Evolutionary conservation across 352 stramenopile genomes (phyloP).

Genomic region (Phytophthora boehmeriae): DNA sequence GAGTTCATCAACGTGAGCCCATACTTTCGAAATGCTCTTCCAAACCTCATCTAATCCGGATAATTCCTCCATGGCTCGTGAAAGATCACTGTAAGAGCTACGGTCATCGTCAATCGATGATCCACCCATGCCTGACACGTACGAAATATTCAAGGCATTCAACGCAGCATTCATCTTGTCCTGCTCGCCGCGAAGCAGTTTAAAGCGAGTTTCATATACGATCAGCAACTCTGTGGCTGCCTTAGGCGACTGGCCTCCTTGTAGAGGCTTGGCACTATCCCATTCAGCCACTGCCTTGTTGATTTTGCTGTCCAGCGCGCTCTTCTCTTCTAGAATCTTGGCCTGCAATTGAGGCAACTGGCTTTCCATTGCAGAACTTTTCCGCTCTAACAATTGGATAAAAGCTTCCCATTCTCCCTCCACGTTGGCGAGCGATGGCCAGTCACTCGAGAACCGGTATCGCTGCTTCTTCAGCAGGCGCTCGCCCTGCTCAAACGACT

Average conservation of each 20-base stretch:
- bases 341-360: slow-evolving; percentile 97
- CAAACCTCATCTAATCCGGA: slow-evolving; percentile 98
- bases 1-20: slow-evolving; percentile 87
- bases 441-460: slow-evolving; percentile 95
- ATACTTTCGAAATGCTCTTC: slow-evolving; percentile 93
- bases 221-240: slow-evolving; percentile 80
- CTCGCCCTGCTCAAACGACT: slow-evolving; percentile 94
- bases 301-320: slow-evolving; percentile 86
- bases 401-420: slow-evolving; percentile 97
- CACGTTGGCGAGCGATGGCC: slow-evolving; percentile 96
- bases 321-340: slow-evolving; percentile 97
- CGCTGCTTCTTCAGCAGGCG: slow-evolving; percentile 96
- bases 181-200: slow-evolving; percentile 89
- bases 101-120: slow-evolving; percentile 77
- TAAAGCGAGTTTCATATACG: slow-evolving; percentile 86
- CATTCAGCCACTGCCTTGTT: slow-evolving; percentile 75
- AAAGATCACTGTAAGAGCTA: slow-evolving; percentile 71
- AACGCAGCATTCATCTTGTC: slow-evolving; percentile 95
- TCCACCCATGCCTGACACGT: slow-evolving; percentile 48
- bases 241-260: slow-evolving; percentile 76
- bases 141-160: slow-evolving; percentile 94
- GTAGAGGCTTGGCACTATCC: slow-evolving; percentile 81
- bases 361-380: slow-evolving; percentile 95
- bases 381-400: slow-evolving; percentile 86
- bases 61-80: slow-evolving; percentile 91